Evolutionary conservation across 2,329 filamentous ascomycete species (phyloP).

Genomic region (Claviceps humidiphila): DNA sequence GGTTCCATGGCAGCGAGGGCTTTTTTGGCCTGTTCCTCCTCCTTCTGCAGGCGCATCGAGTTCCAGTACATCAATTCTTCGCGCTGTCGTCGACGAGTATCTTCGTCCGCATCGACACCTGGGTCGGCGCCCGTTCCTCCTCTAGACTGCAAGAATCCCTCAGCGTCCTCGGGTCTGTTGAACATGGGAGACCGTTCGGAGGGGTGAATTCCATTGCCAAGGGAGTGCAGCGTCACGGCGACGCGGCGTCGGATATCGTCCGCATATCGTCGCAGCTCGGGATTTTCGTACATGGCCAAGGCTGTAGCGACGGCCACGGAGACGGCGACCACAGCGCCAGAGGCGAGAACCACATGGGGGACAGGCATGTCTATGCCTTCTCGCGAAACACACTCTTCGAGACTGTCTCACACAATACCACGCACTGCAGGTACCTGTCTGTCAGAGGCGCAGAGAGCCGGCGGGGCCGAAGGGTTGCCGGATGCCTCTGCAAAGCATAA

Average conservation of each 20-base stretch:
- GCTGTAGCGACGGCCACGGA: slow-evolving; percentile 44
- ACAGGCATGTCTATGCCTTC: slow-evolving; percentile 31
- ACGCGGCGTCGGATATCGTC: slow-evolving; percentile 49
- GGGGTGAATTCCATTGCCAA: slow-evolving; percentile 43
- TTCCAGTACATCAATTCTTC: slow-evolving; percentile 58
- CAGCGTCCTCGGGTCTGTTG: slow-evolving; percentile 53
- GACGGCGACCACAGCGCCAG: slow-evolving; percentile 45
- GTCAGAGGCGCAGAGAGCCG: too few relatives aligned
- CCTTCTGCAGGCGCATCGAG: slow-evolving; percentile 36
- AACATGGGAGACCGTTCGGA: slow-evolving; percentile 39
- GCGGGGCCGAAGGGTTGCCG: too few relatives aligned
- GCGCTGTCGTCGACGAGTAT: slow-evolving; percentile 44
- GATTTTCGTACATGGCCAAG: slow-evolving; percentile 50
- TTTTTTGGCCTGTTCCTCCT: slow-evolving; percentile 26
- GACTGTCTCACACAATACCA: too few relatives aligned
- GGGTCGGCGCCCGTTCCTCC: slow-evolving; percentile 26
- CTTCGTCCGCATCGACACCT: slow-evolving; percentile 49
- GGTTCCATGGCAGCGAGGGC: neutral
- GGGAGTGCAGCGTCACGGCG: slow-evolving; percentile 43
- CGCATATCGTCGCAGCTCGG: slow-evolving; percentile 48
- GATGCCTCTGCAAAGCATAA: too few relatives aligned
- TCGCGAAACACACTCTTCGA: too few relatives aligned
- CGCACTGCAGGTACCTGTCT: too few relatives aligned
- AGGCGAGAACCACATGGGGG: slow-evolving; percentile 39
- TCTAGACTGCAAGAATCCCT: slow-evolving; percentile 46